Base-by-base conservation (phyloP, 331 rosid species). In the Malus hybrid region DNA sequence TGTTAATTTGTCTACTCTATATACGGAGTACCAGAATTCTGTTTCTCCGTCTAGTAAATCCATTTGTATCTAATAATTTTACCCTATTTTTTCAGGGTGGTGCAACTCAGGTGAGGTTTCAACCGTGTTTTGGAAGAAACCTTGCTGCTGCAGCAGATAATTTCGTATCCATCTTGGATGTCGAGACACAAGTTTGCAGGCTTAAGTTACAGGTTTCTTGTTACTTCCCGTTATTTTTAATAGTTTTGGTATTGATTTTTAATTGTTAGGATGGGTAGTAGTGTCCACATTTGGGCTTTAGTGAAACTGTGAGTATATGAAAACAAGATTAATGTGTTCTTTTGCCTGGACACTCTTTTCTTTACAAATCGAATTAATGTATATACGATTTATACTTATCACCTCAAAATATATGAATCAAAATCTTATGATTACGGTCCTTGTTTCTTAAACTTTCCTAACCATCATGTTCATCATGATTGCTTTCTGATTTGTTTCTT, bases 31-130 rank as follows among this genome's bases (percentile, higher is more conserved):
- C n/a, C 32, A 36, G 56, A 19, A 75, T 18, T 70, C 44, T 59
- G 39, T 9, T 44, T 24, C n/a, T 80, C 18, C 16, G 55, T 77
- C n/a, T 32, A 79, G 67, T 52, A 27, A 32, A 78, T 76, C 55
- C 75, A 32, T 57, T 34, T 74, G 48, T 46, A 66, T 71, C 64
- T 77, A 24, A 69, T 39, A 27, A 63, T 6, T 6, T 32, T 76
- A 44, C 77, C 70, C 73, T 34, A 50, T 73, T 73, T 70, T 80
- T 54, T 81, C 83, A 91, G 97, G 97, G 88, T 69, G 97, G 92
- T 54, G 98, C 89, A 63, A 81, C 85, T 60, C 92, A 84, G 74
- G 24, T 84, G 71, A 93, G 98, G 86, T 93, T 91, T 84, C 97
- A 89, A 82, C 96, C 98, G 76, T 27, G 75, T 74, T 60, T 67